Conservation (phyloP, 177 flowering plant species). For the Telopea speciosissima region DNA sequence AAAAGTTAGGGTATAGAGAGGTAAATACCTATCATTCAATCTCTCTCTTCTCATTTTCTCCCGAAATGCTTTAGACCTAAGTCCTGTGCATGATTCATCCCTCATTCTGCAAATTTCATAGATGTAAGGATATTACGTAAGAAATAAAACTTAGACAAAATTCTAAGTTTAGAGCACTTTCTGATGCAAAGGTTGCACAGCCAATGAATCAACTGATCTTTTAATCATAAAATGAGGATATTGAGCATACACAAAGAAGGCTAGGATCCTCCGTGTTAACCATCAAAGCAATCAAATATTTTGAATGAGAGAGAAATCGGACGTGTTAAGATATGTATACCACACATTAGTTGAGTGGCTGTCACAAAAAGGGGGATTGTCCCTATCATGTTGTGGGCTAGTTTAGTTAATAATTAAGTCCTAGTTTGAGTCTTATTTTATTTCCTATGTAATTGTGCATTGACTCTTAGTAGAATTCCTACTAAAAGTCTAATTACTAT, state of each 20-base stretch:
- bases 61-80: slow-evolving; percentile 20
- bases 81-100: slow-evolving; percentile 14
- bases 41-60: slow-evolving; percentile 24
- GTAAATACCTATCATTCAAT: slow-evolving; percentile 23
- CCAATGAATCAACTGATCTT: neutral
- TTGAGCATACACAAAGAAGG: too few relatives aligned
- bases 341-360: too few relatives aligned
- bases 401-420: too few relatives aligned
- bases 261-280: neutral
- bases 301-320: neutral
- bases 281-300: neutral
- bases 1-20: neutral
- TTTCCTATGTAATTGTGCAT: too few relatives aligned
- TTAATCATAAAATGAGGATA: too few relatives aligned
- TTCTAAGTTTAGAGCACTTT: too few relatives aligned
- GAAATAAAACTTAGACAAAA: neutral
- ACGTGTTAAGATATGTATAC: too few relatives aligned
- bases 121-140: neutral
- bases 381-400: too few relatives aligned
- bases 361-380: too few relatives aligned
- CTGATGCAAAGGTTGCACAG: neutral
- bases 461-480: too few relatives aligned
- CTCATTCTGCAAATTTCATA: slow-evolving; percentile 13
- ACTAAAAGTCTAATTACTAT: too few relatives aligned
- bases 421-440: too few relatives aligned